Evolutionary conservation across 2,329 filamentous ascomycete genomes (phyloP), one percentile per base, ranked within the genome.

Genomic region (Fusarium annulatum): DNA sequence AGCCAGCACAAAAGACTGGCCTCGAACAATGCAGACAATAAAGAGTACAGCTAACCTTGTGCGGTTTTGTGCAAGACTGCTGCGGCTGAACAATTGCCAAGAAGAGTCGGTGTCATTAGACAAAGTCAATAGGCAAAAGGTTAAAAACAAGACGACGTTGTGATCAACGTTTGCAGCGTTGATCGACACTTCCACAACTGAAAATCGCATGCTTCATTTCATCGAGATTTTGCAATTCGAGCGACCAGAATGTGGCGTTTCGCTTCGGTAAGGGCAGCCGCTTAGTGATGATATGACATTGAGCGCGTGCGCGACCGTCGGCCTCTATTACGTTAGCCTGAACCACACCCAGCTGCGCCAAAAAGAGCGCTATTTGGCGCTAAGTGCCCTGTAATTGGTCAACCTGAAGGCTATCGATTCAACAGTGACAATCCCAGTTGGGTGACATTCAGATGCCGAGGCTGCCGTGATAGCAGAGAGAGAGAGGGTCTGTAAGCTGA

Each of bases 1-100:
- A 33, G 57, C 39, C 21, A 46, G 18, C 18, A 10, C 19, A 42
- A 55, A 55, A 55, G 36, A 55, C 48, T 33, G 57, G 58, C 36
- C 58, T 61, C 5, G 43, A 56, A 34, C 48, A 42, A 56, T 18
- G 39, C n/a, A 53, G 9, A 26, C 7, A 39, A 34, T 23, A 10
- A 61, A 42, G 21, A 18, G 21, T 26, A 48, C 10, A 16, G 46
- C 18, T 16, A 41, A 36, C 19, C 26, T 58, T 36, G n/a, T 58
- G 41, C 41, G 42, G 30, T 36, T 49, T 36, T 36, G 30, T 28
- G 18, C 55, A 36, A 36, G 41, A 36, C 41, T 34, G 30, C 30
- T 58, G 41, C 55, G 55, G 55, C 39, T 58, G 55, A 34, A 26
- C 55, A 55, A 30, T 61, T 41, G 48, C 58, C 36, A 41, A 58